phyloP scores from a whole-genome alignment of 148 eudicot genomes.

The Selenicereus undatus region DNA sequence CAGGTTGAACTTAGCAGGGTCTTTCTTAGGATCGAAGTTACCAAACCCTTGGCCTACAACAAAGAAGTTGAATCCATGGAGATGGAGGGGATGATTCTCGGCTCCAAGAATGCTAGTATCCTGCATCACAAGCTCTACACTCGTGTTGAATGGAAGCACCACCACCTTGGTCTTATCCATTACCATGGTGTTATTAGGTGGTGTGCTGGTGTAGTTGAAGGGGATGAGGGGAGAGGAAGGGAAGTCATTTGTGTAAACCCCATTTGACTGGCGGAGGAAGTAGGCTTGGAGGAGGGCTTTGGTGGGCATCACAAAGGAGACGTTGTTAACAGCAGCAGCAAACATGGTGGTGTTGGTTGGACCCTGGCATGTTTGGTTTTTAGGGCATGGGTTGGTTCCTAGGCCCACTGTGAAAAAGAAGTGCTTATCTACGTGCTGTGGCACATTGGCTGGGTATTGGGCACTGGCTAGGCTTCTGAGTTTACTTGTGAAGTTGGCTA shows the following conservation, averaged over 20 bases:
- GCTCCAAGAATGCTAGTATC: conserved; percentile 42
- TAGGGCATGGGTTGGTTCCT: conserved; percentile 40
- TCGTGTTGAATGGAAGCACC: conserved; percentile 38
- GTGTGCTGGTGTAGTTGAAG: conserved; percentile 44
- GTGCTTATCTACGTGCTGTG: conserved; percentile 31
- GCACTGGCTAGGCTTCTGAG: conserved; percentile 39
- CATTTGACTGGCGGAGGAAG: conserved; percentile 21
- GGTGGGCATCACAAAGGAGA: conserved; percentile 42
- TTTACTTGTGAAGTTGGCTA: conserved; percentile 32
- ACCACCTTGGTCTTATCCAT: conserved; percentile 36
- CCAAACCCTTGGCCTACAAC: conserved; percentile 57
- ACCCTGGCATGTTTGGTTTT: conserved; percentile 44
- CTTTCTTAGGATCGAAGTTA: conserved; percentile 43
- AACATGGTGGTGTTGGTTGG: conserved; percentile 40
- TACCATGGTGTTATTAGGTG: conserved; percentile 45
- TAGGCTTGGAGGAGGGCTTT: conserved; percentile 43
- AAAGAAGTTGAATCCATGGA: conserved; percentile 54
- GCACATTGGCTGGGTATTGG: conserved; percentile 44
- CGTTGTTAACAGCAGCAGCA: conserved; percentile 40
- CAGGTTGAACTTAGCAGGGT: conserved; percentile 45
- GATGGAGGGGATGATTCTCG: conserved; percentile 54
- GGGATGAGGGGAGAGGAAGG: conserved; percentile 29
- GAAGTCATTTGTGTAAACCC: conserved; percentile 31
- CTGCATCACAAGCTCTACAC: conserved; percentile 40
- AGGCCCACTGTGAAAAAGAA: conserved; percentile 50